phyloP scores from a whole-genome alignment of 169 alveolate genomes.

The Perkinsus marinus region DNA sequence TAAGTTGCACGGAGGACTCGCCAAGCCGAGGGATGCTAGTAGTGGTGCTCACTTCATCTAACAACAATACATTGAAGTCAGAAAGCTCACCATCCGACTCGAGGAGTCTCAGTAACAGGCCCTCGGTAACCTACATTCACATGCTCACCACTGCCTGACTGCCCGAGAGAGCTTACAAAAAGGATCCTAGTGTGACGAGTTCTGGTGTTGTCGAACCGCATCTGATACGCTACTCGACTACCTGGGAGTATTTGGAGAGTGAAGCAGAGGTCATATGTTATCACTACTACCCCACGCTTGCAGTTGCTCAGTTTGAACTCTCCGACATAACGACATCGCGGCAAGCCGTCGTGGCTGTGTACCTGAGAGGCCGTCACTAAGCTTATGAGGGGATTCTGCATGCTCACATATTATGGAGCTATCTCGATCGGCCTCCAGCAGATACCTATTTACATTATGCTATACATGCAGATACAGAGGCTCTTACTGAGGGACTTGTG shows the following conservation, averaged over 20 bases:
- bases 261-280: not conserved
- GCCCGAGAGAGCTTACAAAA: not conserved
- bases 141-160: not conserved
- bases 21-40: no score
- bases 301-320: not conserved
- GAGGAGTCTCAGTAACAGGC: not conserved
- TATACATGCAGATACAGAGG: not conserved
- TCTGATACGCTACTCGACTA: not conserved
- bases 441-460: not conserved
- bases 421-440: constrained; percentile 29
- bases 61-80: not conserved
- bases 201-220: not conserved
- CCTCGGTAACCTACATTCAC: not conserved
- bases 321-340: not conserved
- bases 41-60: not conserved
- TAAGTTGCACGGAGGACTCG: not conserved
- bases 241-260: not conserved
- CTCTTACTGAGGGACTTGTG: constrained; percentile 38
- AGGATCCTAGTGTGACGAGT: not conserved
- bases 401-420: constrained; percentile 85
- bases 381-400: constrained; percentile 9
- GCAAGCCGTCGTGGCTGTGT: constrained; percentile 95
- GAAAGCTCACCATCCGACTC: not conserved
- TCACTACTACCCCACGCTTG: not conserved
- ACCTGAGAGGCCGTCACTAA: constrained; percentile 23